Base-by-base conservation (phyloP, 2,329 filamentous ascomycete genomes). In the Rhinocladiella mackenziei region DNA sequence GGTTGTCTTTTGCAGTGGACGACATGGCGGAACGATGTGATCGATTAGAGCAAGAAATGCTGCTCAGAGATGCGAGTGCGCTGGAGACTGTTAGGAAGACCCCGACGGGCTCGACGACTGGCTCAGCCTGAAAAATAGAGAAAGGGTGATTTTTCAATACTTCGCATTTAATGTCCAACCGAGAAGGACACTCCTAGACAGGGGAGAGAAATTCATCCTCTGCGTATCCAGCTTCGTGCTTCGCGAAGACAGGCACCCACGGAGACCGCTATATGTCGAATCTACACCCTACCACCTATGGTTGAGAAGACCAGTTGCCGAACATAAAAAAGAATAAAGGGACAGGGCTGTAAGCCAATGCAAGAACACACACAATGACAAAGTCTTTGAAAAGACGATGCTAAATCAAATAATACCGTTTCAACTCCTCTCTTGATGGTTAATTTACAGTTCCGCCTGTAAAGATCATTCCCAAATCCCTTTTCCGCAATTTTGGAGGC, bases 1-100 rank as follows among this genome's bases (percentile, higher is more conserved):
- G 7, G 5, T 6, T 33, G 20, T 25, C 13, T 3, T n/a, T n/a
- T 4, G 9, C 25, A 52, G 52, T 58, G 32, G 56, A 58, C 37
- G 56, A 58, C 18, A 58, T 58, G 56, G 56, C 56, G 1, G 56
- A 57, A 30, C 49, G 56, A 33, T 58, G 56, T 43, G 56, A 58
- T 41, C 44, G 56, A 19, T 29, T 58, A 17, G 56, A 58, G 44
- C 50, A 55, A 35, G 56, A 58, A 39, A 54, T 58, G 47, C 35
- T 57, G 13, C 33, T 55, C 37, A 45, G 48, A 23, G 53, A 56
- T 23, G 43, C 50, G 3, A 44, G 39, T 14, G 19, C 39, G 1
- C 38, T 53, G 43, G 50, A 50, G 26, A 39, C 28, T 8, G 28
- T 39, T 18, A 28, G 39, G 17, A 45, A 45, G 28, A 36, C 20